Percentiles rank a stretch among this genome's conserved stretches.
Evolutionary conservation across 1,139 yeast genomes (phyloP).

Genomic region (Pichia sp.): DNA sequence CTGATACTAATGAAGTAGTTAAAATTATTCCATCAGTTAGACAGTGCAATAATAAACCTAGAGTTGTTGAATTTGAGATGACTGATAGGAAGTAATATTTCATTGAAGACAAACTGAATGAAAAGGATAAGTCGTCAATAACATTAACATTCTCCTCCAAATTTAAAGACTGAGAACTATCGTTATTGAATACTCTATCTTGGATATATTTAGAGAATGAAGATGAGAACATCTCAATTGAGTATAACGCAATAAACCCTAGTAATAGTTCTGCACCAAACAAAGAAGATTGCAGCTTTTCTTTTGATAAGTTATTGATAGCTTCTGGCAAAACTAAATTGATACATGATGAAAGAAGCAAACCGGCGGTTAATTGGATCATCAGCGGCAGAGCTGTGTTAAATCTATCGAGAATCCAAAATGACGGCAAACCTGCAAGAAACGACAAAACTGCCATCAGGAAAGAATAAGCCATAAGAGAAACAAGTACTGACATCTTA

Average conservation of each 20-base stretch:
- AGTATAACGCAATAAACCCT: slow-evolving; percentile 13
- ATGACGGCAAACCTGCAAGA: slow-evolving; percentile 13
- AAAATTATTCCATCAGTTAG: slow-evolving; percentile 71
- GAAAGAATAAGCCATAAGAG: slow-evolving; percentile 4
- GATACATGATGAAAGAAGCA: slow-evolving; percentile 13
- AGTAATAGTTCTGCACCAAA: slow-evolving; percentile 12
- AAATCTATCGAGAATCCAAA: slow-evolving; percentile 7
- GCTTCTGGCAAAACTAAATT: slow-evolving; percentile 16
- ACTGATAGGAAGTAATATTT: slow-evolving; percentile 17
- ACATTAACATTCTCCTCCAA: no score
- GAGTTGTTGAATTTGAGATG: slow-evolving; percentile 37
- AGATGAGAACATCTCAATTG: slow-evolving; percentile 6
- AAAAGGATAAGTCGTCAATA: background rate
- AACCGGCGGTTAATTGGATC: slow-evolving; percentile 12
- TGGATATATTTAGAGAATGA: slow-evolving; percentile 1
- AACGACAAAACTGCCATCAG: slow-evolving; percentile 13
- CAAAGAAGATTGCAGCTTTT: slow-evolving; percentile 1
- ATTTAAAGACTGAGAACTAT: no score
- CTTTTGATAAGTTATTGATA: slow-evolving; percentile 4
- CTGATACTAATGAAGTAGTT: slow-evolving; percentile 38
- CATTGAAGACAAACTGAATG: background rate
- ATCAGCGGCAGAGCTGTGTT: slow-evolving; percentile 2
- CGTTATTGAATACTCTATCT: background rate
- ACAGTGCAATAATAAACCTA: slow-evolving; percentile 63
- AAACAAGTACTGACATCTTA: background rate